Base-by-base conservation (phyloP, 805 yeast species). In the Metschnikowia lochheadii region DNA sequence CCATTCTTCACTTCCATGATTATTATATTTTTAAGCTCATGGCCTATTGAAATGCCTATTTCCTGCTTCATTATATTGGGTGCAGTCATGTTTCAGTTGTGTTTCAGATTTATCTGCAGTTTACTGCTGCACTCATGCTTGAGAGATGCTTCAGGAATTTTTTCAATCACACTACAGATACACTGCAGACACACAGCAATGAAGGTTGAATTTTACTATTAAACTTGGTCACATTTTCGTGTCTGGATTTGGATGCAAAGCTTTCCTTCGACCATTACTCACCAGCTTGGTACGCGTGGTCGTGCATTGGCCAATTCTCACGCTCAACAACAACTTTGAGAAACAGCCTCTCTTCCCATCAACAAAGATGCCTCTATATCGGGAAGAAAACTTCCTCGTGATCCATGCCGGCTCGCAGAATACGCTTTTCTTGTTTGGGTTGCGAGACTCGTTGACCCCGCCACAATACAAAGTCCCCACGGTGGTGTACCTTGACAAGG, bases 381-480 rank as follows among this genome's bases (percentile, higher is more conserved):
- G 75, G 58, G 78, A 74, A 59, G 78, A 74, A 46, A 68, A 63
- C 62, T 73, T 70, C 55, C 64, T 74, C 23, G 79, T 91, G 29
- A 79, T 91, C 29, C 84, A 89, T 49, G 88, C 96, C 1, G 96
- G 97, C 29, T 85, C 96, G 2, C 73, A 71, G 48, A 70, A 78
- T 48, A 89, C 97, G 0, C 71, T 85, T 48, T 87, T 88, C 29
- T 87, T 86, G 57, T 83, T 87, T 63, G 97, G 97, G 2, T 72
- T 91, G 26, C 95, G 86, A 58, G 84, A 80, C 48, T 74, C 87
- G 1, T 76, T 88, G 54, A 70, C 86, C 7, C 89, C 94, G 1
- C 96, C 97, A 1, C 79, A 83, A 23, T 80, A 79, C 55, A 81
- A 81, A 50, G 73, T 90, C 29, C 96, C 96, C n/a, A 83, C 96